Conservation (phyloP, 257 asterid species). For the Agastache rugosa region DNA sequence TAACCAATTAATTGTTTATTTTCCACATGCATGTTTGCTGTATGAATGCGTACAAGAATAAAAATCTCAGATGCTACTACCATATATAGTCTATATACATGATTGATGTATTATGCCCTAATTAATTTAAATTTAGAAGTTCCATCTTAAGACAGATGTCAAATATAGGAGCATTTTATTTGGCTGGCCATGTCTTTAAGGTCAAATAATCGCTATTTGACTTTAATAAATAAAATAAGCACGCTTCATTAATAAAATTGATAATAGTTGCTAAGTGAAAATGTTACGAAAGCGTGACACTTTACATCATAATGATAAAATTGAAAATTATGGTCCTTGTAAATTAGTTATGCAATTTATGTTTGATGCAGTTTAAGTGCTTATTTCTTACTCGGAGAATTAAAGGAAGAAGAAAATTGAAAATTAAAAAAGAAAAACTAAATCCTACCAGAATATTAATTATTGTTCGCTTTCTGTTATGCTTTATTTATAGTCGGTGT, state of each 20-base stretch:
- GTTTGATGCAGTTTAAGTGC: not conserved
- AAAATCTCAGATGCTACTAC: not conserved
- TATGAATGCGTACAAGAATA: no score
- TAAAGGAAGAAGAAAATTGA: no score
- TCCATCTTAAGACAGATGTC: not conserved
- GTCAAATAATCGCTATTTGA: constrained; percentile 4
- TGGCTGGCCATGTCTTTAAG: not conserved
- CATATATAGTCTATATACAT: not conserved
- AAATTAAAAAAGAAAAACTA: no score
- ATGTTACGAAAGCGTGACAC: constrained; percentile 8
- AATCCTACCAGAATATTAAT: not conserved
- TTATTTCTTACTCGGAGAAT: not conserved
- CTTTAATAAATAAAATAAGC: not conserved
- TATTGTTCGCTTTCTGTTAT: not conserved
- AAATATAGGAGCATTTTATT: not conserved
- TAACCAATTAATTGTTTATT: no score
- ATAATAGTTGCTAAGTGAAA: not conserved
- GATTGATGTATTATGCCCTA: not conserved
- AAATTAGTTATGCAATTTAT: not conserved
- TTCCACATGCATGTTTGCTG: no score
- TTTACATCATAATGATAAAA: not conserved
- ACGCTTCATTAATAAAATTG: not conserved
- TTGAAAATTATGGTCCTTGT: not conserved
- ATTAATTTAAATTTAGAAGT: not conserved
- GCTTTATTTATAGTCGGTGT: not conserved